These are phyloP conservation scores for Penicillium rolfsii DNA, from an alignment of 2,329 filamentous ascomycete species.

Conservation along the genomic window DNA sequence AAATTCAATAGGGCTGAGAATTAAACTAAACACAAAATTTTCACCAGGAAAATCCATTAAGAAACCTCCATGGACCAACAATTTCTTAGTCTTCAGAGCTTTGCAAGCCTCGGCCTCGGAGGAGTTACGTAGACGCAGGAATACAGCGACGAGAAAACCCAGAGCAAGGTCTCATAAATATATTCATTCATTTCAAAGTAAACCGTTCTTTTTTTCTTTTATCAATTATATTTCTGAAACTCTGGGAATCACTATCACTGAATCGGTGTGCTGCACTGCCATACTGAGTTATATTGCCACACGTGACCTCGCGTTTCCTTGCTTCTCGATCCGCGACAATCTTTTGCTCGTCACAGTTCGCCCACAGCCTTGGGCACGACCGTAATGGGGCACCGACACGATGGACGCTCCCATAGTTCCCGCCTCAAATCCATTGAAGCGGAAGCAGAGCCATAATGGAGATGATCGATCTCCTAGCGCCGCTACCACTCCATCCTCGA, in stretches of 20 bases:
- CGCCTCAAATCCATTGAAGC: conserved; percentile 14
- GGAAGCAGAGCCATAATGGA: conserved; percentile 25
- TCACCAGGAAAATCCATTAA: no score
- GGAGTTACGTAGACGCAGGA: no score
- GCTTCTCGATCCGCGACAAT: conserved; percentile 1
- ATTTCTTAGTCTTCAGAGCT: no score
- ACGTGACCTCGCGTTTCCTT: conserved; percentile 29
- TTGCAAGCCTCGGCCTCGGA: no score
- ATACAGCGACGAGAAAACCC: no score
- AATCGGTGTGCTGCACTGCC: not conserved
- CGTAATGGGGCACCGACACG: conserved; percentile 34
- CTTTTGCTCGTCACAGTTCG: not conserved
- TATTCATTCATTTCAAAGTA: no score
- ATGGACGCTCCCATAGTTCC: conserved; percentile 13
- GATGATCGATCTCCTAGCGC: not conserved
- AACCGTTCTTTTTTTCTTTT: not conserved
- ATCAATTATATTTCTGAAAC: not conserved
- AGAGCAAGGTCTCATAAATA: no score
- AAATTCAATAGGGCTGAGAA: no score
- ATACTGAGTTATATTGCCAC: conserved; percentile 5
- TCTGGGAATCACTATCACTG: not conserved
- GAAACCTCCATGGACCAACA: no score
- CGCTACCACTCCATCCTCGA: conserved; percentile 10
- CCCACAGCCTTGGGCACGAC: not conserved
- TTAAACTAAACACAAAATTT: no score